Base-by-base conservation (phyloP, 371 early-diverging fungal species). In the Smittium culicis region DNA sequence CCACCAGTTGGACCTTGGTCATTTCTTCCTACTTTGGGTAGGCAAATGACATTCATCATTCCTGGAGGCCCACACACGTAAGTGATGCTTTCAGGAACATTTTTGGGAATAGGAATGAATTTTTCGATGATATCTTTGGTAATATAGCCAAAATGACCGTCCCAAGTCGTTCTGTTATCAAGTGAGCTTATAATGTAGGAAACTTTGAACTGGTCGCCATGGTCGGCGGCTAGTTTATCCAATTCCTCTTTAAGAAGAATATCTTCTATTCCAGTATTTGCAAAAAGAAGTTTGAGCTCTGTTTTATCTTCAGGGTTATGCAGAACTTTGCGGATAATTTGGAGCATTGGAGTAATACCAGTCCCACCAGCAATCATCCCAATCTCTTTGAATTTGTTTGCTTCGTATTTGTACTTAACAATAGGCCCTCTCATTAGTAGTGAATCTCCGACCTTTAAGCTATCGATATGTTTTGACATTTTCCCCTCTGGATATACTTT, bases 311-410 rank as follows among this genome's bases (percentile, higher is more conserved):
- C 75, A 16, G 89, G 86, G 72, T 88, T 82, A 54, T 79, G 71
- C 66, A 90, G 82, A 35, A 90, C 80, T 55, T 81, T 78, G 72
- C 82, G 81, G 64, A 89, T 81, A 25, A 90, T 67, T 81, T 93
- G 92, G 31, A 84, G 68, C 92, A 93, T 93, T 64, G 96, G 96
- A 1, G 96, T 92, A 71, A 95, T 88, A 65, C 96, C 96, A 34
- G 97, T 88, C 54, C 99, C 98, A 66, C 96, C 95, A 17, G 84
- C 85, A 69, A 86, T 72, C 88, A 99, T 81, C 54, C 89, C 94
- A 30, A 96, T 81, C 70, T 92, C 77, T 67, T 85, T 79, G 65
- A 84, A 82, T 69, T 84, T 82, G 73, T 88, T 88, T 35, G 87
- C 75, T 66, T 81, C 79, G 81, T 92, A 89, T 67, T 82, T 76